Evolutionary conservation across 225 moss, liverwort and hornwort genomes (phyloP), one percentile per base, ranked within the genome.

Genomic region (Rhytidiadelphus loreus): DNA sequence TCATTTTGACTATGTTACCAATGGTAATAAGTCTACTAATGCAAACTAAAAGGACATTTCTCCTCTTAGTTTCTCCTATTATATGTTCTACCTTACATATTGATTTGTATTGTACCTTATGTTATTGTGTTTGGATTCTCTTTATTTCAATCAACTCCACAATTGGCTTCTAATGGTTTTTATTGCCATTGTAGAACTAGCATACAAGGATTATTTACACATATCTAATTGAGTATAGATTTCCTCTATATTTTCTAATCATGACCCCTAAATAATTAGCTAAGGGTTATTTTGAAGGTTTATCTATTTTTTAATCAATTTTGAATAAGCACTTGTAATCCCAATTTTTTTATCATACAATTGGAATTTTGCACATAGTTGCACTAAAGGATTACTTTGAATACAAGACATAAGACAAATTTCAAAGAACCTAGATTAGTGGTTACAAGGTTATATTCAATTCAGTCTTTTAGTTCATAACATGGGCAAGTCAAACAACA

Each of bases 401-500:
- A 41, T 70, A 13, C 2, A 41, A 70, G 70, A 70, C 14, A 13
- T 1, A 41, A 70, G 70, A 70, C 14, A 41, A 25, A 41, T 41
- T 41, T 70, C 41, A 69, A 14, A 70, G 3, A 41, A 25, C 0
- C 25, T 70, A 8, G 8, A 70, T 8, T 41, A 70, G 41, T 41
- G 14, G 13, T 25, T 70, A 41, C 25, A 70, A 70, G 41, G 8
- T 25, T 14, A 41, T 25, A 3, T 70, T 12, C 15, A 41, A 25
- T 70, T 25, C 25, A 14, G 14, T 25, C 14, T 70, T 41, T 41
- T 25, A 25, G 25, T 25, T 70, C 8, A 39, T 24, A 69, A 69
- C 1, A 69, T 24, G 0, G 8, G 13, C 13, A 69, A 24, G 14
- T 39, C 1, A 0, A 8, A 39, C 24, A 14, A 23, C n/a, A n/a